phyloP scores from a whole-genome alignment of 192 early-diverging fungal genomes.

The Backusella circina region DNA sequence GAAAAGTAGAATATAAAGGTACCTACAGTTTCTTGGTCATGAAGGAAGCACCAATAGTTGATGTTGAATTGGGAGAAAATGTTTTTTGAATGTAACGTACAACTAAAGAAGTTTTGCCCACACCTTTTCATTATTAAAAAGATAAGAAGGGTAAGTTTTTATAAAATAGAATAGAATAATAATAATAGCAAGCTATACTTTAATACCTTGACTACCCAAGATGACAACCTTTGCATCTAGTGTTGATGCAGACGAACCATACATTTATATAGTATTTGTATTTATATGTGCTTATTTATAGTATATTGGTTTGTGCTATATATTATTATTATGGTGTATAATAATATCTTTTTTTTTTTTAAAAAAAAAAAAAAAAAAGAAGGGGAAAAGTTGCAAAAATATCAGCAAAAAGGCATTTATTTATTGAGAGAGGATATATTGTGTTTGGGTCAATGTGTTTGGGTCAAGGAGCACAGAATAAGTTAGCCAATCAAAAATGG shows the following conservation, averaged over 20 bases:
- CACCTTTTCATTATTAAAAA: no score
- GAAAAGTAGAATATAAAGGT: background rate
- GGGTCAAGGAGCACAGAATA: no score
- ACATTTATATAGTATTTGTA: background rate
- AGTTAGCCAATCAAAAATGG: no score
- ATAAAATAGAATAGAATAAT: background rate
- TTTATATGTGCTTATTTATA: background rate
- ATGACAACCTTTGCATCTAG: constrained; percentile 76
- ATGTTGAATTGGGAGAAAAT: constrained; percentile 71
- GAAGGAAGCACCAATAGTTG: constrained; percentile 76
- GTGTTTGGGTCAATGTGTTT: no score
- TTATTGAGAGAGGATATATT: no score
- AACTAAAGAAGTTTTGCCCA: constrained; percentile 78
- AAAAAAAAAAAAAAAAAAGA: constrained; percentile 13
- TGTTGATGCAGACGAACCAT: constrained; percentile 31
- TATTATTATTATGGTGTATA: no score
- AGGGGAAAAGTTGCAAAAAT: background rate
- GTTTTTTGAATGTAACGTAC: constrained; percentile 71
- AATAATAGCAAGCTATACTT: background rate
- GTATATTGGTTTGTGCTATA: background rate
- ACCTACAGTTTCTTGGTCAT: constrained; percentile 70
- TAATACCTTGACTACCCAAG: constrained; percentile 65
- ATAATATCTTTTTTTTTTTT: no score
- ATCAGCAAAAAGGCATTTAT: background rate
- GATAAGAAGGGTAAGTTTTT: no score